Evolutionary conservation across 352 stramenopile genomes (phyloP).

Genomic region (Pilasporangium apinafurcum): DNA sequence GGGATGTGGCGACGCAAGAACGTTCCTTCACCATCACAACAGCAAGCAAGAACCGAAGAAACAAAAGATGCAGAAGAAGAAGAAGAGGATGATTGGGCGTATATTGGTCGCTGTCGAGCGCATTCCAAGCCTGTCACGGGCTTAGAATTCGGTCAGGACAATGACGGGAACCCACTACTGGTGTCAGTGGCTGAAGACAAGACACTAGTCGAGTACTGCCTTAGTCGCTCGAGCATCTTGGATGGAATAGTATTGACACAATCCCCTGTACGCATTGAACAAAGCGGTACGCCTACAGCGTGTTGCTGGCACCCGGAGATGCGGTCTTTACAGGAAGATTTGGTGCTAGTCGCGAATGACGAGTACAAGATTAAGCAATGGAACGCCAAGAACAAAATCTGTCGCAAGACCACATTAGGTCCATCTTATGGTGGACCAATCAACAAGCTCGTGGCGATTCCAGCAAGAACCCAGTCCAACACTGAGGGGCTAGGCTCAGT

Average conservation of each 20-base stretch:
- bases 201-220: constrained; percentile 87
- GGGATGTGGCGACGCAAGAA: constrained; percentile 69
- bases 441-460: constrained; percentile 70
- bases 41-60: no score
- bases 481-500: constrained; percentile 11
- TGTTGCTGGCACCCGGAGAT: constrained; percentile 89
- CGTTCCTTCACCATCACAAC: no score
- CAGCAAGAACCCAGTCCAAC: constrained; percentile 15
- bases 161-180: constrained; percentile 68
- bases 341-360: constrained; percentile 85
- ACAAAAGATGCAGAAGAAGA: constrained; percentile 1
- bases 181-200: constrained; percentile 86
- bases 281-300: constrained; percentile 76
- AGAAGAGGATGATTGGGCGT: constrained; percentile 60
- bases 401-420: constrained; percentile 84
- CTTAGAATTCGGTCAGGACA: constrained; percentile 78
- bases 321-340: constrained; percentile 75
- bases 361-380: constrained; percentile 94
- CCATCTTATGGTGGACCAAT: constrained; percentile 89
- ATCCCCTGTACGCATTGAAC: constrained; percentile 72
- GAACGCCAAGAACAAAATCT: constrained; percentile 89
- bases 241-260: constrained; percentile 82
- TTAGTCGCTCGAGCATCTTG: constrained; percentile 73
- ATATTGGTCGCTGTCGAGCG: constrained; percentile 70
- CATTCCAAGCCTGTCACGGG: constrained; percentile 85